These are phyloP conservation scores for Nitzschia palea DNA, from an alignment of 108 stramenopile genomes.

Conservation along the genomic window DNA sequence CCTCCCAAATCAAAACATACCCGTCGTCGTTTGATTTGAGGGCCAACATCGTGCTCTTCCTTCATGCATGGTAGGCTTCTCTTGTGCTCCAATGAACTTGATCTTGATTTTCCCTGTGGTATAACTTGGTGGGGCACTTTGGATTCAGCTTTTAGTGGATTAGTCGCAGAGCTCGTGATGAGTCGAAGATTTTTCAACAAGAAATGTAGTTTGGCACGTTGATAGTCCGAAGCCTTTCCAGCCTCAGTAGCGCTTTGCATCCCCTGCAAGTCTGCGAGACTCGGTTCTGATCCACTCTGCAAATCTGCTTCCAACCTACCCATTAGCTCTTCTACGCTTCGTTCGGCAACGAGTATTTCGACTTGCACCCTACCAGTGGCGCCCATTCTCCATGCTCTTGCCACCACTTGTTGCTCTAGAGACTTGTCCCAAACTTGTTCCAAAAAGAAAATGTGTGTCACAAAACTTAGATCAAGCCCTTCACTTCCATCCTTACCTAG, in stretches of 20 bases:
- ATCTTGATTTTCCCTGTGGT: too few species aligned
- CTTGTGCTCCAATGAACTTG: too few species aligned
- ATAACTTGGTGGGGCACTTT: not conserved
- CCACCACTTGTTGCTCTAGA: conserved; percentile 82
- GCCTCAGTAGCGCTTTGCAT: not conserved
- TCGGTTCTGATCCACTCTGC: not conserved
- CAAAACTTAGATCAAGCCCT: conserved; percentile 94
- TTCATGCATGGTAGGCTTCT: not conserved
- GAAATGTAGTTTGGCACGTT: conserved; percentile 35
- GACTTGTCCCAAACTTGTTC: conserved; percentile 82
- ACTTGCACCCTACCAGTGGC: conserved; percentile 80
- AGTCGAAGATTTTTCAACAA: conserved; percentile 20
- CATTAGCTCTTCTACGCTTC: conserved; percentile 87
- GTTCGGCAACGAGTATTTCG: conserved; percentile 81
- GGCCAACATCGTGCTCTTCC: not conserved
- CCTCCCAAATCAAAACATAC: not conserved
- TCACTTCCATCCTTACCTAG: conserved; percentile 88
- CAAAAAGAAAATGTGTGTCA: conserved; percentile 90
- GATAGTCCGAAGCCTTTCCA: conserved; percentile 24
- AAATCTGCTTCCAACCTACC: conserved; percentile 9
- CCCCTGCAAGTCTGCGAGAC: not conserved
- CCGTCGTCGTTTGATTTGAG: not conserved
- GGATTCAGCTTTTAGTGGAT: not conserved
- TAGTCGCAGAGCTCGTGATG: conserved; percentile 9
- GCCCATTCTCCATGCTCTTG: conserved; percentile 94